Conservation (phyloP, 2,329 filamentous ascomycete species). For the Rhexocercosporidium sp. region DNA sequence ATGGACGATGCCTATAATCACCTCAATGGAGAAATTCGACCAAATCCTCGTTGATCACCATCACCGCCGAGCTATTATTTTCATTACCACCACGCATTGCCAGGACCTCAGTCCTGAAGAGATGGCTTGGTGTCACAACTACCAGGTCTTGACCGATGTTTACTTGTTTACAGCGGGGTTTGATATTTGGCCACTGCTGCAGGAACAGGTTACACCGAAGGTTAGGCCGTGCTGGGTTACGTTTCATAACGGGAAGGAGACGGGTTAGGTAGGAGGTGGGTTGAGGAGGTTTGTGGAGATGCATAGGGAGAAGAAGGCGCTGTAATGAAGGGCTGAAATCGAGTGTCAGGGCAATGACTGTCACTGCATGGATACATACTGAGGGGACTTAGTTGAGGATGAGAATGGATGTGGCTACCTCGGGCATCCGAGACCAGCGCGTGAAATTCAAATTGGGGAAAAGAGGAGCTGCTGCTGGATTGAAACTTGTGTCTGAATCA, state of each 20-base stretch:
- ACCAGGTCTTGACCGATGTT: constrained; percentile 19
- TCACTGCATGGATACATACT: no score
- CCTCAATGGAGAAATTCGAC: constrained; percentile 17
- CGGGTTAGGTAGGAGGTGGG: constrained; percentile 22
- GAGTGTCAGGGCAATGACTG: background rate
- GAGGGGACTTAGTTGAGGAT: no score
- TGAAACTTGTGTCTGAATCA: no score
- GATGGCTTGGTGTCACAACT: constrained; percentile 22
- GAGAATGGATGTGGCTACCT: no score
- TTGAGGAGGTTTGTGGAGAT: constrained; percentile 24
- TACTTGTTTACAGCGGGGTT: constrained; percentile 18
- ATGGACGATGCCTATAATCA: constrained; percentile 9
- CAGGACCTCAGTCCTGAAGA: constrained; percentile 15
- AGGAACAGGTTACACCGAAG: constrained; percentile 23
- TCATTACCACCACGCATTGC: constrained; percentile 18
- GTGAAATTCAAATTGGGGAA: no score
- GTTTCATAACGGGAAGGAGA: constrained; percentile 20
- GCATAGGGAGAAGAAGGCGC: constrained; percentile 21
- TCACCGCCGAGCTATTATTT: constrained; percentile 16
- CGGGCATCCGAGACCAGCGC: no score
- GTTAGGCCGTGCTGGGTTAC: constrained; percentile 24
- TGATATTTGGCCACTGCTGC: constrained; percentile 12
- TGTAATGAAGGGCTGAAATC: background rate
- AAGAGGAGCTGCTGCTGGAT: no score
- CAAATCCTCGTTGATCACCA: constrained; percentile 22